These are phyloP conservation scores for Monosporascus sp. DNA, from an alignment of 2,329 filamentous ascomycete genomes.

Conservation along the genomic window DNA sequence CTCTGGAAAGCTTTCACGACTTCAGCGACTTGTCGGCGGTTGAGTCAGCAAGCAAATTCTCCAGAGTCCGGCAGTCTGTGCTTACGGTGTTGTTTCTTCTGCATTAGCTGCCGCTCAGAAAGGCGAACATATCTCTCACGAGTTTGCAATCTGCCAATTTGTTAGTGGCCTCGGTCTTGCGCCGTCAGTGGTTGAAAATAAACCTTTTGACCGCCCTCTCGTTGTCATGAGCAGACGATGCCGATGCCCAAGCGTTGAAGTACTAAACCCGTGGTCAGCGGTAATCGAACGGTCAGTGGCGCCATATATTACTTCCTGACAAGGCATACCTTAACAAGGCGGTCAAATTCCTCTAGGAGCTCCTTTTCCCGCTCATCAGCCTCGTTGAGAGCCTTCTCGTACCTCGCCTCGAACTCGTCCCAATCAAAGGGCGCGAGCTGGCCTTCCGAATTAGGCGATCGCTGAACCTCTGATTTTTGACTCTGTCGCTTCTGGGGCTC, in stretches of 20 bases:
- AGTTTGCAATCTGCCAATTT: slow-evolving; percentile 61
- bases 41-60: neutral
- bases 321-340: slow-evolving; percentile 56
- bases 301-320: neutral
- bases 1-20: slow-evolving; percentile 60
- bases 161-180: slow-evolving; percentile 12
- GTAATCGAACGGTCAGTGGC: slow-evolving; percentile 2
- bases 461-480: slow-evolving; percentile 26
- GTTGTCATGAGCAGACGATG: slow-evolving; percentile 67
- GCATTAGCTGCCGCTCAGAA: slow-evolving; percentile 64
- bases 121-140: slow-evolving; percentile 71
- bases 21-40: slow-evolving; percentile 38
- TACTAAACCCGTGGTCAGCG: slow-evolving; percentile 45
- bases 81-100: slow-evolving; percentile 79
- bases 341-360: slow-evolving; percentile 61
- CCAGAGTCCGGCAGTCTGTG: slow-evolving; percentile 16
- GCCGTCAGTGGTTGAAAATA: slow-evolving; percentile 10
- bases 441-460: slow-evolving; percentile 45
- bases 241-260: slow-evolving; percentile 73
- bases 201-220: slow-evolving; percentile 73
- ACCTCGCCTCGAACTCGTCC: slow-evolving; percentile 68
- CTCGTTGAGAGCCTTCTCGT: slow-evolving; percentile 59
- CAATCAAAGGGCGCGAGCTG: slow-evolving; percentile 63
- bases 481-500: slow-evolving; percentile 34
- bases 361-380: slow-evolving; percentile 59